Evolutionary conservation across 768 basidiomycete species (phyloP), one percentile per base, ranked within the genome.

Genomic region (Leucogyrophana mollusca): DNA sequence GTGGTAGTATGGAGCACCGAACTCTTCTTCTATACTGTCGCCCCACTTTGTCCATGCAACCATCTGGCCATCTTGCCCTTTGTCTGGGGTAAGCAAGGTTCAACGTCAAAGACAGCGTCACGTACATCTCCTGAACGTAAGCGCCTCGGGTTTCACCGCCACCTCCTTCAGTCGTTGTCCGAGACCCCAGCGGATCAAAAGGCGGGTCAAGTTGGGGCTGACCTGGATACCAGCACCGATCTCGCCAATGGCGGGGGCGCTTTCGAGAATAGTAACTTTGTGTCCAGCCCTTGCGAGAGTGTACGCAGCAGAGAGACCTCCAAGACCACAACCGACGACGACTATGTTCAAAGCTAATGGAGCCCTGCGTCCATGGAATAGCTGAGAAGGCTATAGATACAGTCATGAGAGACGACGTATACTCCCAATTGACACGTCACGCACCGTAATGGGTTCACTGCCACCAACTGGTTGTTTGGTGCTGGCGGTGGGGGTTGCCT

Each of bases 141-240:
- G 53, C 2, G 63, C 65, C 4, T 63, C 57, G 0, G 77, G 77
- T 30, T 64, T 55, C 20, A 78, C 72, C 0, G 60, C 61, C 2
- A 71, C 34, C 38, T 65, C 52, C 4, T 68, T 57, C 6, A 81
- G 59, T 22, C 67, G 61, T 1, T 73, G 65, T 0, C 61, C 67
- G 4, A 80, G 65, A 14, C 79, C 79, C 78, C 79, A 81, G 1
- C 75, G 66, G 27, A 72, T 64, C 41, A 81, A 61, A 9, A 79
- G 65, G n/a, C 73, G 62, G 16, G 64, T 68, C 13, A 77, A 34
- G 51, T 78, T 77, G 16, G 67, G 64, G 21, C 52, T 50, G 43
- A 76, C 56, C 55, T 79, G 78, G 27, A 80, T 79, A 9, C 78
- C 78, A 3, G 78, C 78, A 2, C 79, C 77, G 5, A 76, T 68